Evolutionary conservation across 768 basidiomycete species (phyloP).

Genomic region (Mycena capillaripes): DNA sequence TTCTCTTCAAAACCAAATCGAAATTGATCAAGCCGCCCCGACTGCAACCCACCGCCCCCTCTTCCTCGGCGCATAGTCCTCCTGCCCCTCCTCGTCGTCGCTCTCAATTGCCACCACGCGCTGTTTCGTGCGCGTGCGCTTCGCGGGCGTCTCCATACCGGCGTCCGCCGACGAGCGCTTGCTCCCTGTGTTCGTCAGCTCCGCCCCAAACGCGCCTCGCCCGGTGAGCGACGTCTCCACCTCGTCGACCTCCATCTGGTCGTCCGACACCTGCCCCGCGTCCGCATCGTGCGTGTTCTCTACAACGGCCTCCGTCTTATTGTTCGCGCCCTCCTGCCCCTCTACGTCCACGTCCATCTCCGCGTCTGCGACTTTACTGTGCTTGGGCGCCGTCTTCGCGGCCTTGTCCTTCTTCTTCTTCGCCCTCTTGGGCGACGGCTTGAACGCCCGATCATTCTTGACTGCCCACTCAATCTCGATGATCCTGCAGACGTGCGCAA

Average conservation of each 20-base stretch:
- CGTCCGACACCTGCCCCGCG: constrained; percentile 36
- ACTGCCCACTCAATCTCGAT: constrained; percentile 87
- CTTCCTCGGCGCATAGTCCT: too few species aligned
- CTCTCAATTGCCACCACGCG: constrained; percentile 37
- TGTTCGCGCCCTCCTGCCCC: constrained; percentile 20
- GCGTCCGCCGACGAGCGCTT: constrained; percentile 53
- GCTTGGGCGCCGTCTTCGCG: constrained; percentile 32
- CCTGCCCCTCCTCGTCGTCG: constrained; percentile 49
- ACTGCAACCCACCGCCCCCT: too few species aligned
- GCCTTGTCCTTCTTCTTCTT: constrained; percentile 44
- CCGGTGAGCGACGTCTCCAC: constrained; percentile 40
- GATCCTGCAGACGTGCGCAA: constrained; percentile 61
- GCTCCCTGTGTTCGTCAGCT: constrained; percentile 59
- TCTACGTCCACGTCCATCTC: constrained; percentile 46
- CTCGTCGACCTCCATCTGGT: constrained; percentile 36
- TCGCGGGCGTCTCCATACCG: constrained; percentile 39
- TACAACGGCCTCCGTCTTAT: constrained; percentile 37
- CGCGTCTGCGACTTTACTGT: too few species aligned
- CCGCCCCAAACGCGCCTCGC: constrained; percentile 45
- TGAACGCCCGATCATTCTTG: constrained; percentile 70
- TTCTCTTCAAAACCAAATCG: too few species aligned
- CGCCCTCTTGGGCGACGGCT: constrained; percentile 69
- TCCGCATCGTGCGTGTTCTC: constrained; percentile 37
- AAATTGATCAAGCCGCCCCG: too few species aligned
- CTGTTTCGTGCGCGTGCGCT: constrained; percentile 49